Evolutionary conservation across 179 eudicot genomes (phyloP).

Genomic region (Amaranthus tricolor): DNA sequence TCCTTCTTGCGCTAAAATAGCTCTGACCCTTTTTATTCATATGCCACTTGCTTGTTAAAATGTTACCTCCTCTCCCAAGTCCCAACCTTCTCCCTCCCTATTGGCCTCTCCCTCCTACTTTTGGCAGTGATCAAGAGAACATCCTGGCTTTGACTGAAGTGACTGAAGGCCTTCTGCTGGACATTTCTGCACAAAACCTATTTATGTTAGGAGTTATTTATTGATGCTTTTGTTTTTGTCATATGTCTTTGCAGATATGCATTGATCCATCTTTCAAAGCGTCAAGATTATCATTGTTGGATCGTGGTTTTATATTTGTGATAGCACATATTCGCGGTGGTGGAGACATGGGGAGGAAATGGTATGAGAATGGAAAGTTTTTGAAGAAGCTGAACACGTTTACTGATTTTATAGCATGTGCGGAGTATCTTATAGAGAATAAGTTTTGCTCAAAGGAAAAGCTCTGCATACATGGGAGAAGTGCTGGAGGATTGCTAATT

Average conservation of each 20-base stretch:
- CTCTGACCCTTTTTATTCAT: no score
- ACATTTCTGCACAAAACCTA: not conserved
- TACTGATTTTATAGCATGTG: conserved; percentile 82
- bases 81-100: no score
- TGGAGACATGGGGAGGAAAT: conserved; percentile 95
- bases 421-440: conserved; percentile 75
- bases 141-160: no score
- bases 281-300: conserved; percentile 76
- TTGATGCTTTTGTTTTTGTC: not conserved
- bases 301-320: conserved; percentile 72
- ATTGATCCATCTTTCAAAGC: conserved; percentile 65
- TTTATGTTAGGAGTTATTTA: not conserved
- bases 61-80: no score
- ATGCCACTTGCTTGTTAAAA: no score
- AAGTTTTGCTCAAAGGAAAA: conserved; percentile 85
- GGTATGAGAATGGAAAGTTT: conserved; percentile 88
- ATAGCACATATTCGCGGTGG: conserved; percentile 96
- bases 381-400: conserved; percentile 80
- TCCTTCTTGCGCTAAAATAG: no score
- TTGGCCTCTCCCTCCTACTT: not conserved
- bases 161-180: not conserved
- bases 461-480: conserved; percentile 82
- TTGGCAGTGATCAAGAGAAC: not conserved
- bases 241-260: conserved; percentile 43
- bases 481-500: conserved; percentile 95